phyloP scores from a whole-genome alignment of 768 basidiomycete species.

The Boletus speciosus region DNA sequence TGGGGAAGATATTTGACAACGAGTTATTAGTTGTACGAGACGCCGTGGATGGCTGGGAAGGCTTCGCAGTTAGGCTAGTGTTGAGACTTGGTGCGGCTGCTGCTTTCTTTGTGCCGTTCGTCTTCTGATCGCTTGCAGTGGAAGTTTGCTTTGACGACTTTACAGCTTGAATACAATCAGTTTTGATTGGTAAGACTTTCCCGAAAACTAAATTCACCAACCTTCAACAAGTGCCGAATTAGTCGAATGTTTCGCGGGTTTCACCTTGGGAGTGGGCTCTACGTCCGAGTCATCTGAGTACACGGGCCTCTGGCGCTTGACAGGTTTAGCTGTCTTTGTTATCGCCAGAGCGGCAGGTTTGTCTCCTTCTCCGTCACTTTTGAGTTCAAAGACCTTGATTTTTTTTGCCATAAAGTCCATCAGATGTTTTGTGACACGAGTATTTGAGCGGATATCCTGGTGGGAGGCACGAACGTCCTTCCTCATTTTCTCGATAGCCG shows the following conservation, averaged over 20 bases:
- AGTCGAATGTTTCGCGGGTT: conserved; percentile 5
- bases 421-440: conserved; percentile 34
- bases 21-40: conserved; percentile 21
- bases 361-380: conserved; percentile 31
- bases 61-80: neutral
- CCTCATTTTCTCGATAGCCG: conserved; percentile 41
- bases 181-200: neutral
- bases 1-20: conserved; percentile 7
- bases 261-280: conserved; percentile 15
- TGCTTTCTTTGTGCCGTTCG: conserved; percentile 4
- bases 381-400: conserved; percentile 32
- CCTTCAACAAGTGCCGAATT: conserved; percentile 3
- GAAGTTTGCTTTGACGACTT: conserved; percentile 10
- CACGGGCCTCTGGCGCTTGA: conserved; percentile 27
- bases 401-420: conserved; percentile 27
- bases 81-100: neutral
- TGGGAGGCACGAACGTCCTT: conserved; percentile 35
- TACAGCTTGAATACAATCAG: conserved; percentile 12
- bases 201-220: conserved; percentile 5
- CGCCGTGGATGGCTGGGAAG: conserved; percentile 2
- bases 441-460: conserved; percentile 40
- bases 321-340: conserved; percentile 8
- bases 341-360: conserved; percentile 22
- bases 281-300: conserved; percentile 25
- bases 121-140: neutral